Conservation (phyloP, 2,329 filamentous ascomycete genomes). For the Phyllosticta citrichinensis region DNA sequence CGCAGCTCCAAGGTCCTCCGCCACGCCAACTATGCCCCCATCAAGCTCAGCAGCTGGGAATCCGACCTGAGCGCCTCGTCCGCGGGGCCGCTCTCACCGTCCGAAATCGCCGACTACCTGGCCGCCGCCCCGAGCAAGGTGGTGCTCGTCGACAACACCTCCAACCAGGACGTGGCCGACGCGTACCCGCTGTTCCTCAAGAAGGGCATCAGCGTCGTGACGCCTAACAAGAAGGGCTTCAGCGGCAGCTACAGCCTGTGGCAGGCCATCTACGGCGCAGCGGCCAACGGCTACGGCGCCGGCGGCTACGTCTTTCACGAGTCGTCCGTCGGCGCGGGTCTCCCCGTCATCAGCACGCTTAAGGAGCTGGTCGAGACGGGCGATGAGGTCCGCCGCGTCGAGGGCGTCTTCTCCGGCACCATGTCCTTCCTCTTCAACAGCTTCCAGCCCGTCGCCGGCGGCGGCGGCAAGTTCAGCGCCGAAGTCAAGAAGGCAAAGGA, state of each 20-base stretch:
- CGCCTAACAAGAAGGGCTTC: slow-evolving; percentile 98
- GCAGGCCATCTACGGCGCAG: slow-evolving; percentile 74
- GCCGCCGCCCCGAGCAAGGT: slow-evolving; percentile 66
- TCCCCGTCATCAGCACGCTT: slow-evolving; percentile 87
- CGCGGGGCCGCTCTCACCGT: slow-evolving; percentile 54
- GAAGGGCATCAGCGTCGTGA: slow-evolving; percentile 81
- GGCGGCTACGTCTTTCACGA: slow-evolving; percentile 86
- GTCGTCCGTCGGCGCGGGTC: slow-evolving; percentile 82
- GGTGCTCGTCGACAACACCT: slow-evolving; percentile 91
- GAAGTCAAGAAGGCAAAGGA: slow-evolving; percentile 90
- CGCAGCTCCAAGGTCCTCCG: slow-evolving; percentile 77
- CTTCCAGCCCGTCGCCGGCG: slow-evolving; percentile 71
- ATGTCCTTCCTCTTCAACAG: slow-evolving; percentile 98
- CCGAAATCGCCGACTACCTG: slow-evolving; percentile 69
- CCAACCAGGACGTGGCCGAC: slow-evolving; percentile 74
- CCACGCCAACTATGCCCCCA: slow-evolving; percentile 58
- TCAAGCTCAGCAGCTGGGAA: slow-evolving; percentile 53
- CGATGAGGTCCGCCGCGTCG: slow-evolving; percentile 82
- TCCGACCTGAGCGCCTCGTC: slow-evolving; percentile 52
- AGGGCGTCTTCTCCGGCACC: slow-evolving; percentile 95
- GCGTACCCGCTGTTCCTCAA: slow-evolving; percentile 72
- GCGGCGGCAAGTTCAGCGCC: slow-evolving; percentile 75
- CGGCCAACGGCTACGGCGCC: slow-evolving; percentile 46
- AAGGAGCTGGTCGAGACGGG: slow-evolving; percentile 92
- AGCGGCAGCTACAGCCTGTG: slow-evolving; percentile 71